Percentiles rank a stretch among this genome's conserved stretches.
These are phyloP conservation scores for Nicotiana obtusifolia DNA, from an alignment of 257 asterid genomes.

Conservation along the genomic window DNA sequence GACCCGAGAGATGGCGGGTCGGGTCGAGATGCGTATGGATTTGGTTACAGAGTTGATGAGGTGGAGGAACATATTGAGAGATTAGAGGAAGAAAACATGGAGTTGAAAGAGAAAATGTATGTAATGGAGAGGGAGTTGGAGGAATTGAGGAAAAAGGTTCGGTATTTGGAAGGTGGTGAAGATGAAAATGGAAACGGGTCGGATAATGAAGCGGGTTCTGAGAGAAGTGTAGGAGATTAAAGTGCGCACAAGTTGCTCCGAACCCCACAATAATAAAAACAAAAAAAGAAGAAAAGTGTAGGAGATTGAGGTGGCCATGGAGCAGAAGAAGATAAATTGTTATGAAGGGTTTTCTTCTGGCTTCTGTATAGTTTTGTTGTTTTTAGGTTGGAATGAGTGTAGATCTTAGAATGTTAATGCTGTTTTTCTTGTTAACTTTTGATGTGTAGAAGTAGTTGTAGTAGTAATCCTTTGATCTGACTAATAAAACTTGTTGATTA, in stretches of 20 bases:
- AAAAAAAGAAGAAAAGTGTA: background rate
- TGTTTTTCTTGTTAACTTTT: background rate
- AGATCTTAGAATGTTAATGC: background rate
- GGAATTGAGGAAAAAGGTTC: conserved; percentile 38
- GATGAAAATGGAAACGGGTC: conserved; percentile 10
- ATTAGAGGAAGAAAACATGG: conserved; percentile 47
- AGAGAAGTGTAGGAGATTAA: conserved; percentile 26
- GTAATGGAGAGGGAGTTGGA: conserved; percentile 44
- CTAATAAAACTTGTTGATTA: background rate
- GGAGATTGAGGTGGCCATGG: conserved; percentile 20
- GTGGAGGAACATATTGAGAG: conserved; percentile 43
- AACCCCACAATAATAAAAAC: too few species aligned
- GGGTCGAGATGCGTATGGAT: conserved; percentile 23
- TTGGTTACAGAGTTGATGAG: conserved; percentile 46
- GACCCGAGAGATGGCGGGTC: conserved; percentile 24
- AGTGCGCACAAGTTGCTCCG: background rate
- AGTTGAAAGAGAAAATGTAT: conserved; percentile 45
- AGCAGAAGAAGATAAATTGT: background rate
- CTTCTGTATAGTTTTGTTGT: background rate
- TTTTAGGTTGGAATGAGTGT: background rate
- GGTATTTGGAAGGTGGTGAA: conserved; percentile 27
- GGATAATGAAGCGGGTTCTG: conserved; percentile 25
- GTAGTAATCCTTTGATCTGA: background rate
- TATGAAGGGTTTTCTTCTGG: background rate
- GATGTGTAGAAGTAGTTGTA: background rate